Conservation (phyloP, 495 filamentous ascomycete genomes). For the Amphirosellinia nigrospora region DNA sequence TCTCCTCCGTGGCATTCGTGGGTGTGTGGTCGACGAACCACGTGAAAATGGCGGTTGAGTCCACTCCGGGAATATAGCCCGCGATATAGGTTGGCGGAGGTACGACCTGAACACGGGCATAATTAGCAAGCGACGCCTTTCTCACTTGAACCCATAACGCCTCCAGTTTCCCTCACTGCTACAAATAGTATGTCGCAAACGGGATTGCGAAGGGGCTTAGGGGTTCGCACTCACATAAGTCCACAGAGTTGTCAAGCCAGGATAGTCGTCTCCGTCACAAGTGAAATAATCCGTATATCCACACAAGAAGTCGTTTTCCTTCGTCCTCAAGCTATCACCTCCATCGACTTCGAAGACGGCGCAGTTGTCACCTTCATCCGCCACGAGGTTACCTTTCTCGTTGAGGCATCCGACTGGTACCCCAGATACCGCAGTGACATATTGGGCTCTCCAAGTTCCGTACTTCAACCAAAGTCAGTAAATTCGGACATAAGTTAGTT, state of each 20-base stretch:
- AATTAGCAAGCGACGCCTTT: not conserved
- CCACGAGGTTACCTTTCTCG: not conserved
- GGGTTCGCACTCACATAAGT: not conserved
- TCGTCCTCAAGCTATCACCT: not conserved
- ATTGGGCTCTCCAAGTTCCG: not conserved
- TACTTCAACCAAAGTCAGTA: not conserved
- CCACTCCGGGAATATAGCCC: not conserved
- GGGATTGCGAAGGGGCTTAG: not conserved
- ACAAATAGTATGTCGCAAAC: not conserved
- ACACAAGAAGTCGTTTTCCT: not conserved
- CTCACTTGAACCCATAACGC: not conserved
- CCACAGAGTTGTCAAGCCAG: not conserved
- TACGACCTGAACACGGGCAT: not conserved
- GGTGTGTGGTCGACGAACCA: constrained; percentile 4
- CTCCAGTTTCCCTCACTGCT: not conserved
- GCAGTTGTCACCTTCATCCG: not conserved
- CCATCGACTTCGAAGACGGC: not conserved
- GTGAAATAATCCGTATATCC: not conserved
- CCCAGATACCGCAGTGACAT: not conserved
- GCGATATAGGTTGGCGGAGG: not conserved
- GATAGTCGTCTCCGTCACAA: not conserved
- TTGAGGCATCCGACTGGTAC: not conserved
- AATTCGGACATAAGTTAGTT: not conserved
- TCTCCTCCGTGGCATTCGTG: not conserved
- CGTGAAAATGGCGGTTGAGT: not conserved